Evolutionary conservation across 441 rosid species (phyloP), one percentile per base, ranked within the genome.

Genomic region (Populus hybrid): DNA sequence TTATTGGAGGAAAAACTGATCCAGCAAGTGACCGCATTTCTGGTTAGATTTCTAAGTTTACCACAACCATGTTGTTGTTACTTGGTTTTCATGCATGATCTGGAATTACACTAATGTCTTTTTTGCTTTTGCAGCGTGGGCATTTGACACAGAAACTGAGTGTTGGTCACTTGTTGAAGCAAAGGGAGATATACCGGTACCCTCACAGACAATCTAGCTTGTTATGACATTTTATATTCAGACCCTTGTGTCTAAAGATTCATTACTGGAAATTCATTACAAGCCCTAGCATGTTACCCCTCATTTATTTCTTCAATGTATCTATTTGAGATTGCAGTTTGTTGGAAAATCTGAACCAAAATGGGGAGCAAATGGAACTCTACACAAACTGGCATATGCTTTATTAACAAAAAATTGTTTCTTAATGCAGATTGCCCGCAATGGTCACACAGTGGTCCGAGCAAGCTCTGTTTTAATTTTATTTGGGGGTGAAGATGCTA

Each of bases 111-210:
- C 35, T 21, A n/a, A 24, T 38, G 42, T 69, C 72, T 69, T 69
- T 75, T n/a, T 76, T 59, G 73, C 26, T 67, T 84, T 84, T 57
- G 81, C 85, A 96, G 99, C 93, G 66, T 94, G 99, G 99, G 90
- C 90, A 76, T 90, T 94, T 80, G 98, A 94, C 83, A 88, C 91
- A 42, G 98, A 90, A 78, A 88, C 90, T 4, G 98, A 94, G 70
- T 93, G 98, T 76, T 96, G 99, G 98, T 93, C 99, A 1, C 84
- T 90, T 73, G 81, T 96, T 90, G 99, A 96, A 83, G 95, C 97
- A 69, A 94, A 96, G 84, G 99, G 99, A 84, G 98, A 93, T 83
- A 78, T 92, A 77, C 99, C 99, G 74, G 99, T 96, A 89, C 10
- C 63, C 74, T 80, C 69, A 72, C 40, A 46, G 57, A 46, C 57